Evolutionary conservation across 2,329 filamentous ascomycete genomes (phyloP).

Genomic region (Penicillium psychrosexuale): DNA sequence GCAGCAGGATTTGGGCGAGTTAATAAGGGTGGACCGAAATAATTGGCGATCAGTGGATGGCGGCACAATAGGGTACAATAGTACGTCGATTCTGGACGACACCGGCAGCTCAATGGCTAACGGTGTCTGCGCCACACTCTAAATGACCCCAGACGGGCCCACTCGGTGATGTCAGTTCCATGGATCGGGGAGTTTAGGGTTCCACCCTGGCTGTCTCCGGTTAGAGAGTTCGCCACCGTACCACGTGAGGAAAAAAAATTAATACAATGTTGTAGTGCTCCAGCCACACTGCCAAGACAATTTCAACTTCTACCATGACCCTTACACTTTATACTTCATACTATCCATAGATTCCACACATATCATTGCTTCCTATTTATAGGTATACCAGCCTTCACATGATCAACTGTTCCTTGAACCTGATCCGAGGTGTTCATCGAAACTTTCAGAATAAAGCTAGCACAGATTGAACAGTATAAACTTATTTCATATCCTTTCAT

Average conservation of each 20-base stretch:
- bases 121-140: slow-evolving; percentile 6
- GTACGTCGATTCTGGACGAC: neutral
- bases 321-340: too few relatives aligned
- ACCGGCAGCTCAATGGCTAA: slow-evolving; percentile 1
- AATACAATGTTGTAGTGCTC: neutral
- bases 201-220: neutral
- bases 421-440: neutral
- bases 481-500: neutral
- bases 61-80: neutral
- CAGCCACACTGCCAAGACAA: slow-evolving; percentile 5
- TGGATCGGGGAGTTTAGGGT: neutral
- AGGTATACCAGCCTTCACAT: neutral
- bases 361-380: neutral
- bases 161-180: slow-evolving; percentile 6
- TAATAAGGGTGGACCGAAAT: slow-evolving; percentile 6
- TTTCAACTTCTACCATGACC: neutral
- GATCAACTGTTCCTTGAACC: neutral
- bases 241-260: neutral
- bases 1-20: slow-evolving; percentile 10
- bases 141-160: neutral
- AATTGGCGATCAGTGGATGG: slow-evolving; percentile 11
- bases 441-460: neutral
- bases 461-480: neutral
- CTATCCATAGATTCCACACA: neutral
- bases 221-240: neutral